Evolutionary conservation across 2,329 filamentous ascomycete species (phyloP).

Genomic region (Teratosphaeria zuluensis): DNA sequence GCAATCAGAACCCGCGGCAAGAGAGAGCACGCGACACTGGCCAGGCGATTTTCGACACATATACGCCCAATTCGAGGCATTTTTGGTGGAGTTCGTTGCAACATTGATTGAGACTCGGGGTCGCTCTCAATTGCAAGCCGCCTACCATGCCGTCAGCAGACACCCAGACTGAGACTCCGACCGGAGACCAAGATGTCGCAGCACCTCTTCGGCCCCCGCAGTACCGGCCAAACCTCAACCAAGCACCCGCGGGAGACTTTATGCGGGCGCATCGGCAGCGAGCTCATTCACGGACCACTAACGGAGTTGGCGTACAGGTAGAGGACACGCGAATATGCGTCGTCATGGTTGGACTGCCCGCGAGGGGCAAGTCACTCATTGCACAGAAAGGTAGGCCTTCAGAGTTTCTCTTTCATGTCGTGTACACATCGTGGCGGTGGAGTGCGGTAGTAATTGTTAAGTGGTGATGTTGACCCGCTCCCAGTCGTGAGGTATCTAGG

Average conservation of each 20-base stretch:
- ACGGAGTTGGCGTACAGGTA: constrained; percentile 68
- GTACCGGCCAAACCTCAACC: constrained; percentile 17
- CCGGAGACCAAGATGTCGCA: neutral
- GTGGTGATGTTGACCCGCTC: neutral
- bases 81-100: neutral
- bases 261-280: constrained; percentile 30
- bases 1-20: neutral
- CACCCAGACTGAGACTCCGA: neutral
- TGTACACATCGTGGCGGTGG: neutral
- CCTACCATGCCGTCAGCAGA: constrained; percentile 3
- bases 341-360: constrained; percentile 95
- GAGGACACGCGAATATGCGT: constrained; percentile 97
- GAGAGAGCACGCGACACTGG: neutral
- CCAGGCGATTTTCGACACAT: neutral
- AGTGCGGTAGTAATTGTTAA: neutral
- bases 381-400: constrained; percentile 58
- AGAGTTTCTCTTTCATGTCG: neutral
- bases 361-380: constrained; percentile 93
- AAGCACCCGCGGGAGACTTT: constrained; percentile 30
- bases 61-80: neutral
- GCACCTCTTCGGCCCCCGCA: constrained; percentile 2
- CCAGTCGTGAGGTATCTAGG: neutral
- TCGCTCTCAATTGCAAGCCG: neutral
- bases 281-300: constrained; percentile 29
- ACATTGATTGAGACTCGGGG: neutral